Evolutionary conservation across 768 basidiomycete species (phyloP).

Genomic region (Lyophyllum decastes): DNA sequence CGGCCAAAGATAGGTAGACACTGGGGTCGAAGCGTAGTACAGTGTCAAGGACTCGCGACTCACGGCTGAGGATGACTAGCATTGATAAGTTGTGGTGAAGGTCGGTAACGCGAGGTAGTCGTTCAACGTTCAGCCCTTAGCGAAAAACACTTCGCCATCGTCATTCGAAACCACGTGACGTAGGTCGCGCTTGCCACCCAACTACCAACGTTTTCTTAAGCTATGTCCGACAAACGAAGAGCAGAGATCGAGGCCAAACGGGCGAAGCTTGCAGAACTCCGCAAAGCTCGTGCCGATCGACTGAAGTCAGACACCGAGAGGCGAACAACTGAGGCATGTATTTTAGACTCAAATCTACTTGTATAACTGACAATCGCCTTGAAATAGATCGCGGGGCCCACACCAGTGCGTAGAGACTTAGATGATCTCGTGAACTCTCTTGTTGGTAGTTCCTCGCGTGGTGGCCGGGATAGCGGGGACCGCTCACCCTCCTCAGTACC

Average conservation of each 20-base stretch:
- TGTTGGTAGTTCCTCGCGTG: slow-evolving; percentile 42
- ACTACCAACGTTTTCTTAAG: neutral
- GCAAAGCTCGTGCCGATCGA: slow-evolving; percentile 74
- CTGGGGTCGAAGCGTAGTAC: too few relatives aligned
- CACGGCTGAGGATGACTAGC: too few relatives aligned
- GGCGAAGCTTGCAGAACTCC: slow-evolving; percentile 82
- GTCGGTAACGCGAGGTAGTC: too few relatives aligned
- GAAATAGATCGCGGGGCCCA: slow-evolving; percentile 37
- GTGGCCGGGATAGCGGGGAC: slow-evolving; percentile 57
- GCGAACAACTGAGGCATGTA: slow-evolving; percentile 37
- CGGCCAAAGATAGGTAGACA: too few relatives aligned
- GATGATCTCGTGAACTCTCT: slow-evolving; percentile 73
- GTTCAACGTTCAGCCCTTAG: too few relatives aligned
- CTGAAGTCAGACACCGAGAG: slow-evolving; percentile 54
- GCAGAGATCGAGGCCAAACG: slow-evolving; percentile 92
- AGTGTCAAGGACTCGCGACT: too few relatives aligned
- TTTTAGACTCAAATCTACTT: neutral
- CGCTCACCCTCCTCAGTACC: slow-evolving; percentile 76
- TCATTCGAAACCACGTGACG: neutral
- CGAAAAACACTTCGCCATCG: too few relatives aligned
- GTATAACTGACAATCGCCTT: neutral
- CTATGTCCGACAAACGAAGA: slow-evolving; percentile 66
- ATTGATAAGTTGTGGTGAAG: too few relatives aligned
- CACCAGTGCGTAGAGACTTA: slow-evolving; percentile 53
- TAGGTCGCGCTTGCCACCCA: neutral